Base-by-base conservation (phyloP, 371 early-diverging fungal species). In the Nematocida sp. region DNA sequence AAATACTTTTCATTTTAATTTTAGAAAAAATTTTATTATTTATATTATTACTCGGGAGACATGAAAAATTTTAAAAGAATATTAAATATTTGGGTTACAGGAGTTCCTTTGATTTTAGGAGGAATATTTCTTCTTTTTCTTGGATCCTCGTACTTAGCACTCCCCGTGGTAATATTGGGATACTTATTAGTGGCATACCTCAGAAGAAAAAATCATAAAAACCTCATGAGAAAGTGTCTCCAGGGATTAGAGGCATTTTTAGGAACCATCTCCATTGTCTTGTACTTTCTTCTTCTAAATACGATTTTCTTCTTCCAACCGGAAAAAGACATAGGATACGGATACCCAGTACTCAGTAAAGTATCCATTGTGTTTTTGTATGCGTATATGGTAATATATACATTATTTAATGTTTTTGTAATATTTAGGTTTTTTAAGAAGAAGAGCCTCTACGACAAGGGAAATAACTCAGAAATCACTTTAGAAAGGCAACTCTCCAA, bases 271-370 rank as follows among this genome's bases (percentile, higher is more conserved):
- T 45, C 45, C 20, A 13, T 20, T 45, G 45, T 45, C 20, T 45
- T 45, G 45, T 66, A 54, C 13, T 66, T 66, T 39, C 16, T 66
- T 13, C 18, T 66, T n/a, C 32, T 54, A 1, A 66, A 66, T 38
- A 38, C 66, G 45, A 45, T 45, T 20, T 45, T 45, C 13, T 45
- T 45, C 45, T 45, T 45, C 13, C 45, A 20, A 20, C 13, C 20
- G 45, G 45, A 20, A 20, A 20, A 45, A 20, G 13, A 20, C 13
- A 13, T 45, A 13, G 20, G 20, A 13, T 20, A 45, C 13, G 45
- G 20, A 20, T 45, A 45, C 45, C 13, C 20, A 20, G 45, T 45
- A 20, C 13, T 45, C 13, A 20, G 20, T 13, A 13, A 20, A 20
- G 13, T 45, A 20, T 13, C 13, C 11, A 30, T 66, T 5, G 16